phyloP scores from a whole-genome alignment of 768 basidiomycete species.

The Trametes meyenii region DNA sequence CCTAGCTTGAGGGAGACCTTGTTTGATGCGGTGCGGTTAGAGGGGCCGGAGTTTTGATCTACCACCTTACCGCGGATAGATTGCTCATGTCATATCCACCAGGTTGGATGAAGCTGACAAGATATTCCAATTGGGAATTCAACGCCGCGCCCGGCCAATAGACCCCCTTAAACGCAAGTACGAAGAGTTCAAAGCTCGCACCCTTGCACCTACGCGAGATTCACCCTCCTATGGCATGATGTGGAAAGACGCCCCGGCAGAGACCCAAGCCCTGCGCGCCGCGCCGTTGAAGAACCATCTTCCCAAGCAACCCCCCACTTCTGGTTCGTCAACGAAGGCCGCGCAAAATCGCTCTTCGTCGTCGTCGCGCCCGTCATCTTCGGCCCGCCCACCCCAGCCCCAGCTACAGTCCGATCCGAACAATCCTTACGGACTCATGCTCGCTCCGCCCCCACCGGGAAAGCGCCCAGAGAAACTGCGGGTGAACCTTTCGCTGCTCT shows the following conservation, averaged over 20 bases:
- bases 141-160: constrained; percentile 77
- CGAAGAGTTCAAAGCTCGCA: constrained; percentile 69
- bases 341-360: constrained; percentile 28
- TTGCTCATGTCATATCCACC: background rate
- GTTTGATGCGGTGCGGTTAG: background rate
- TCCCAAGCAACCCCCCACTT: constrained; percentile 36
- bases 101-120: constrained; percentile 80
- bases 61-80: background rate
- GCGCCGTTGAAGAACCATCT: constrained; percentile 42
- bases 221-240: constrained; percentile 14
- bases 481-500: constrained; percentile 69
- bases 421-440: constrained; percentile 69
- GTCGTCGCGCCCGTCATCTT: background rate
- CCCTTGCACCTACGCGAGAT: constrained; percentile 25
- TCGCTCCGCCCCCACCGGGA: constrained; percentile 66
- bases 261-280: constrained; percentile 33
- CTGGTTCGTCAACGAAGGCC: constrained; percentile 43
- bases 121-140: constrained; percentile 81
- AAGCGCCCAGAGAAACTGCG: constrained; percentile 73
- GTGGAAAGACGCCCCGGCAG: constrained; percentile 29
- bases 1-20: no score
- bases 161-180: constrained; percentile 84
- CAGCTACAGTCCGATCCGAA: constrained; percentile 23
- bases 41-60: background rate
- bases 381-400: constrained; percentile 15